These are phyloP conservation scores for Arctium minus DNA, from an alignment of 129 eudicot genomes.

Conservation along the genomic window DNA sequence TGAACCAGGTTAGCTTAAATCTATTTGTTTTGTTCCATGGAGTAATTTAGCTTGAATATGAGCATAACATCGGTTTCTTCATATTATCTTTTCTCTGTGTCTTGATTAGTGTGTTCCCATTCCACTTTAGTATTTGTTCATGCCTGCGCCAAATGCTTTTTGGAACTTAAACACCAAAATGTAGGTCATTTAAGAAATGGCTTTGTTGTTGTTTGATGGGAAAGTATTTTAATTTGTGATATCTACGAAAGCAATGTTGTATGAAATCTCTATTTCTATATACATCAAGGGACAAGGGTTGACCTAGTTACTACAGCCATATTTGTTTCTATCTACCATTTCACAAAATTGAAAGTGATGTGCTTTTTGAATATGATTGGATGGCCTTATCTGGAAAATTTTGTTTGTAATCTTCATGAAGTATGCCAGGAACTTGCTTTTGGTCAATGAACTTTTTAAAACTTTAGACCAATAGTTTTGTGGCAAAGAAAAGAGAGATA, in stretches of 20 bases:
- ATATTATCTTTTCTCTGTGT: background rate
- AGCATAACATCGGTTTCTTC: background rate
- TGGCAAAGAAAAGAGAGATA: background rate
- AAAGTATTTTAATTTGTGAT: background rate
- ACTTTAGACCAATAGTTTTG: background rate
- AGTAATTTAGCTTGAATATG: background rate
- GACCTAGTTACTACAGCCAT: background rate
- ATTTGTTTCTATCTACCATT: background rate
- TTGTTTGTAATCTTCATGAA: background rate
- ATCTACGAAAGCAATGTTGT: background rate
- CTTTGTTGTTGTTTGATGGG: background rate
- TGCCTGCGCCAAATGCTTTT: background rate
- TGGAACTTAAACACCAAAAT: background rate
- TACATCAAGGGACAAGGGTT: background rate
- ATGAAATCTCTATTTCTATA: background rate
- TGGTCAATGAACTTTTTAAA: background rate
- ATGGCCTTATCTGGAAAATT: background rate
- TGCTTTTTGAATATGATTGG: background rate
- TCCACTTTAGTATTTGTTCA: background rate
- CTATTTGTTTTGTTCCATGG: background rate
- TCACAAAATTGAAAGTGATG: background rate
- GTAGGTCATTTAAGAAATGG: background rate
- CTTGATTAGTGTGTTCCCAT: background rate
- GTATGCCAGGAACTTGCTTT: background rate
- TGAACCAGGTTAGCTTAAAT: conserved; percentile 40